These are phyloP conservation scores for Salicornia ramosissima DNA, from an alignment of 148 eudicot genomes.

Conservation along the genomic window DNA sequence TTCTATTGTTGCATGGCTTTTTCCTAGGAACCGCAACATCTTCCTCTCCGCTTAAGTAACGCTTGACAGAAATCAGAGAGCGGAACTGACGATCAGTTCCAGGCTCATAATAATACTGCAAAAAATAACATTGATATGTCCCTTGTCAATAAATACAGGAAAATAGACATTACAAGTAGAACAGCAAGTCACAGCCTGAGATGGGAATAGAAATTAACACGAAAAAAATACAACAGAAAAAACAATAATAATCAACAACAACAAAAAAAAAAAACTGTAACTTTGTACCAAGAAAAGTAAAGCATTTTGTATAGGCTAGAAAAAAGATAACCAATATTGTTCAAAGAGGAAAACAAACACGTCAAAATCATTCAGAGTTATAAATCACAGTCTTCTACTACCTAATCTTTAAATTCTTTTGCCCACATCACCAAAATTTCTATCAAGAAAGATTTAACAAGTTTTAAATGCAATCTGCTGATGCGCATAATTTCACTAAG, in stretches of 20 bases:
- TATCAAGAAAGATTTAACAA: neutral
- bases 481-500: neutral
- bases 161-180: slow-evolving; percentile 2
- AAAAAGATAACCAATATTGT: neutral
- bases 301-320: neutral
- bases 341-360: neutral
- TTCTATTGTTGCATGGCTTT: slow-evolving; percentile 7
- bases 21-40: slow-evolving; percentile 27
- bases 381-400: neutral
- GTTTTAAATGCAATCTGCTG: neutral
- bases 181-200: neutral
- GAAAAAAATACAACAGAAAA: neutral
- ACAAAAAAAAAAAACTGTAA: neutral
- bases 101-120: slow-evolving; percentile 89
- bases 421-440: neutral
- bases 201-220: neutral
- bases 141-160: neutral
- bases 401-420: neutral
- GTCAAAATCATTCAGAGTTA: neutral
- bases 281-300: neutral
- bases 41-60: slow-evolving; percentile 48
- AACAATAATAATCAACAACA: too few species aligned
- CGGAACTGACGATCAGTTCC: slow-evolving; percentile 68
- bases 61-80: slow-evolving; percentile 50
- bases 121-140: neutral